Percentiles rank a stretch among this genome's conserved stretches.
phyloP scores from a whole-genome alignment of 2,329 filamentous ascomycete genomes.

The Tolypocladium endophyticum region DNA sequence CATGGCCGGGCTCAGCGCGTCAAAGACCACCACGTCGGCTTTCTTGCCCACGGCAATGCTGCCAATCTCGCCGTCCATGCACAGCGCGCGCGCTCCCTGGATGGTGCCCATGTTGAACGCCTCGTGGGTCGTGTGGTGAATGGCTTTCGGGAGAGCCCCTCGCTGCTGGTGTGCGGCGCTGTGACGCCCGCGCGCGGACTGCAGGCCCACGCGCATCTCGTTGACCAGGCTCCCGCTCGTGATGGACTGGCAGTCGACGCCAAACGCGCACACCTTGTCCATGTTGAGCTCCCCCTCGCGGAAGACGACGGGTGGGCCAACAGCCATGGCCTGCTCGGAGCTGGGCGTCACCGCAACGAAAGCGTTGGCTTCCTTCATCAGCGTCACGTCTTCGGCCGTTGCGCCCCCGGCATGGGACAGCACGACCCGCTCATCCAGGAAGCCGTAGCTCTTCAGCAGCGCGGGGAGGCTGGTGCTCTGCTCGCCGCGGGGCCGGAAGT shows the following conservation, averaged over 20 bases:
- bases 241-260: slow-evolving; percentile 21
- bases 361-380: slow-evolving; percentile 17
- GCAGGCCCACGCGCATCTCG: slow-evolving; percentile 5
- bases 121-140: slow-evolving; percentile 18
- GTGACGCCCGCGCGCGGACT: slow-evolving; percentile 10
- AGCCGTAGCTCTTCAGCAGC: background rate
- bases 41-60: slow-evolving; percentile 32
- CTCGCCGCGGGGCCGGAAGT: background rate
- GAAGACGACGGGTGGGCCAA: background rate
- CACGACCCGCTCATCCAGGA: slow-evolving; percentile 7
- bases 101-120: slow-evolving; percentile 39
- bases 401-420: slow-evolving; percentile 19
- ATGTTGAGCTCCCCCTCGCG: background rate
- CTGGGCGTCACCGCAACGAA: background rate
- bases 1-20: slow-evolving; percentile 15
- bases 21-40: slow-evolving; percentile 36
- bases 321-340: background rate
- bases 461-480: background rate
- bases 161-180: background rate
- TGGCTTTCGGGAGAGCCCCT: background rate
- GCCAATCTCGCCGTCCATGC: slow-evolving; percentile 30
- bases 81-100: slow-evolving; percentile 29
- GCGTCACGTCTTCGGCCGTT: slow-evolving; percentile 18
- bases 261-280: background rate
- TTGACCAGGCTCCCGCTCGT: slow-evolving; percentile 1